These are phyloP conservation scores for Heterobasidion annosum DNA, from an alignment of 1,284 basidiomycete species.

Conservation along the genomic window DNA sequence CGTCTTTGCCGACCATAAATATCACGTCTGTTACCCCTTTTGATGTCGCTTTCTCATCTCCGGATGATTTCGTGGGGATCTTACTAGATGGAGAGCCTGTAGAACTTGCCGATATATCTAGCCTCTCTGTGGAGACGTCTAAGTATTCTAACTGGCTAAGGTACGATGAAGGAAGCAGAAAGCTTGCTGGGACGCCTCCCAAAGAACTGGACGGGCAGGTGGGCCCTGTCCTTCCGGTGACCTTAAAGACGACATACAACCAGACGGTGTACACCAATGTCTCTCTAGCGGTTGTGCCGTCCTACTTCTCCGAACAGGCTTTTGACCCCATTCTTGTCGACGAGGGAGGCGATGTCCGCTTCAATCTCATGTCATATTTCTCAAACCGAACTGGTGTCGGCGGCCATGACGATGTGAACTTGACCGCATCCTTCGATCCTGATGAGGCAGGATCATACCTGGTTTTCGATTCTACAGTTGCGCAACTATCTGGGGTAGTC, in stretches of 20 bases:
- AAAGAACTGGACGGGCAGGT: slow-evolving; percentile 19
- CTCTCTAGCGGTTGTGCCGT: slow-evolving; percentile 53
- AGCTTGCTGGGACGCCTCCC: slow-evolving; percentile 58
- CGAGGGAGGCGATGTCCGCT: slow-evolving; percentile 34
- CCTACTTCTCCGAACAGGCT: slow-evolving; percentile 53
- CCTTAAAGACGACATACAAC: slow-evolving; percentile 53
- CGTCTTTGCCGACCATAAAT: slow-evolving; percentile 54
- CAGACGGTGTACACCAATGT: slow-evolving; percentile 59
- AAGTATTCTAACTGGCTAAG: slow-evolving; percentile 50
- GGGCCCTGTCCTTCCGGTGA: slow-evolving; percentile 45
- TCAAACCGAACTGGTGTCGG: slow-evolving; percentile 32
- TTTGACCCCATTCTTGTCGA: slow-evolving; percentile 47
- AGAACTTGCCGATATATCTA: slow-evolving; percentile 40
- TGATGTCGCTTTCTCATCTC: slow-evolving; percentile 47
- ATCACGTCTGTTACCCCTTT: slow-evolving; percentile 48
- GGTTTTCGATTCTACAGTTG: slow-evolving; percentile 34
- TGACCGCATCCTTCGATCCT: slow-evolving; percentile 47
- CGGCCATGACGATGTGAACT: slow-evolving; percentile 30
- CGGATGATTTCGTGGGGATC: slow-evolving; percentile 51
- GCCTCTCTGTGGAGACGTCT: slow-evolving; percentile 49
- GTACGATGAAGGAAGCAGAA: slow-evolving; percentile 45
- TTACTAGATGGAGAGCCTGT: slow-evolving; percentile 52
- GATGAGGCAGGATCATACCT: slow-evolving; percentile 35
- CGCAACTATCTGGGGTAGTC: slow-evolving; percentile 43
- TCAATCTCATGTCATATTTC: slow-evolving; percentile 43